Percentiles rank a stretch among this genome's conserved stretches.
Evolutionary conservation across 768 basidiomycete genomes (phyloP).

Genomic region (Tulasnella sp.): DNA sequence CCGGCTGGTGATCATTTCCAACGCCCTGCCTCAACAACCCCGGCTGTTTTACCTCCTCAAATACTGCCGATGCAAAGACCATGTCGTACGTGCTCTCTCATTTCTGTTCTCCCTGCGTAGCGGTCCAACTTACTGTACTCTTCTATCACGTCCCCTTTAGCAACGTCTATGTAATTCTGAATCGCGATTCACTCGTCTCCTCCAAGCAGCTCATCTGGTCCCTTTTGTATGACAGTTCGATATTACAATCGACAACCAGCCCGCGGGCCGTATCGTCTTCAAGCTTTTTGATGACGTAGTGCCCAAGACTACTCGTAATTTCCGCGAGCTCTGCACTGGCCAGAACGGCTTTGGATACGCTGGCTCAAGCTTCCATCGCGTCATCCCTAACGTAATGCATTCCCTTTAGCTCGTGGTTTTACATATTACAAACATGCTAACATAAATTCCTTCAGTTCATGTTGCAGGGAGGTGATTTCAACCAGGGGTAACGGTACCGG

Average conservation of each 20-base stretch:
- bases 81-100: slow-evolving; percentile 24
- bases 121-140: not conserved
- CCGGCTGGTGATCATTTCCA: not conserved
- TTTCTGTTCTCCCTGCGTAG: not conserved
- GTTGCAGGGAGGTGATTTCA: slow-evolving; percentile 51
- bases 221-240: slow-evolving; percentile 42
- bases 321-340: slow-evolving; percentile 68
- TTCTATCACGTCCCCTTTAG: not conserved
- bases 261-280: slow-evolving; percentile 65
- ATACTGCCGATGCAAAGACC: not conserved
- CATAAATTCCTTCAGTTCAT: slow-evolving; percentile 43
- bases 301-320: slow-evolving; percentile 77
- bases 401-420: too few species aligned
- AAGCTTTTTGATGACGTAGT: slow-evolving; percentile 81
- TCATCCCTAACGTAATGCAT: slow-evolving; percentile 46
- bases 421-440: too few species aligned
- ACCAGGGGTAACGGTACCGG: slow-evolving; percentile 46
- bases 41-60: too few species aligned
- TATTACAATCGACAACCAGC: slow-evolving; percentile 46
- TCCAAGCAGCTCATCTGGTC: not conserved
- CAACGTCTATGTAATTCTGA: not conserved
- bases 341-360: slow-evolving; percentile 47
- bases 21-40: too few species aligned
- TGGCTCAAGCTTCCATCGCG: slow-evolving; percentile 46
- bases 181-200: not conserved